These are phyloP conservation scores for Kodamaea hsintzibuensis DNA, from an alignment of 805 yeast species.

Conservation along the genomic window DNA sequence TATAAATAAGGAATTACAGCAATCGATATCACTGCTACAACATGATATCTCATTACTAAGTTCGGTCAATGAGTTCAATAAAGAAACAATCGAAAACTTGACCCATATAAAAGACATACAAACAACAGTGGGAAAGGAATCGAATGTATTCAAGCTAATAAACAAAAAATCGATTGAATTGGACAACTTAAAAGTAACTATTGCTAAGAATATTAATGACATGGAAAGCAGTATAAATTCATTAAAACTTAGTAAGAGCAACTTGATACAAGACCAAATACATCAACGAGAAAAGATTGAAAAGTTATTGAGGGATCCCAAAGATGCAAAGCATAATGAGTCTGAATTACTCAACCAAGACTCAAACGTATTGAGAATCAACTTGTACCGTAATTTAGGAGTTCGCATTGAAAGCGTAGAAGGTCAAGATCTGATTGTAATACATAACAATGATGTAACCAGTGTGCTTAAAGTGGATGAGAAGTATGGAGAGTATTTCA, in stretches of 20 bases:
- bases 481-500: conserved; percentile 64
- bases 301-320: conserved; percentile 10
- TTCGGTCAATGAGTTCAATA: conserved; percentile 22
- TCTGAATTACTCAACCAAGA: conserved; percentile 39
- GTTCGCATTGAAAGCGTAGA: conserved; percentile 42
- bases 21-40: conserved; percentile 8
- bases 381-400: conserved; percentile 62
- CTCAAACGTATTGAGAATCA: conserved; percentile 52
- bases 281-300: conserved; percentile 4
- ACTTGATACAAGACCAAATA: conserved; percentile 19
- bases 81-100: conserved; percentile 17
- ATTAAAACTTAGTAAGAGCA: conserved; percentile 33
- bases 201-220: conserved; percentile 55
- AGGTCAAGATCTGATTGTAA: conserved; percentile 34
- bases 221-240: conserved; percentile 44
- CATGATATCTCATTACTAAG: conserved; percentile 19
- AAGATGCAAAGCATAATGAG: conserved; percentile 26
- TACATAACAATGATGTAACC: conserved; percentile 50
- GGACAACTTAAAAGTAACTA: conserved; percentile 48
- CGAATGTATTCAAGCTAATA: conserved; percentile 28
- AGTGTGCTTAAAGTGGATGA: conserved; percentile 53
- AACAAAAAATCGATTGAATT: conserved; percentile 30
- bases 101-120: conserved; percentile 11
- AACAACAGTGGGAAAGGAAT: neutral
- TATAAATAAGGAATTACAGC: conserved; percentile 12